A percentile compares a stretch with the other conserved stretches of the same genome.
These are phyloP conservation scores for Pyrenophora teres DNA, from an alignment of 2,329 filamentous ascomycete genomes.

Conservation along the genomic window DNA sequence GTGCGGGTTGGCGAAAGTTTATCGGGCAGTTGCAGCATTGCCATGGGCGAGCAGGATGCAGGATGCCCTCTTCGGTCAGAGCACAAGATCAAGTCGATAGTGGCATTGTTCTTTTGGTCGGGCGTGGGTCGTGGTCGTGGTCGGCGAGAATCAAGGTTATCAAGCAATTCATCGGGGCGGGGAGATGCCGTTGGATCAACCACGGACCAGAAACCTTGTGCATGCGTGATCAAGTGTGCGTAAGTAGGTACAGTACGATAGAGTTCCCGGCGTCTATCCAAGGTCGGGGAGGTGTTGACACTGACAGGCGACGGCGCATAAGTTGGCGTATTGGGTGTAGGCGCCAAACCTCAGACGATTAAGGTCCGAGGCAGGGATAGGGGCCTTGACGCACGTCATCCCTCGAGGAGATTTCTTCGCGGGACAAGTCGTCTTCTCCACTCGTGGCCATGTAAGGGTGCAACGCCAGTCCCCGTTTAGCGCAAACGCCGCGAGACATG, in stretches of 20 bases:
- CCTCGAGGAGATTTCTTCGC: constrained; percentile 33
- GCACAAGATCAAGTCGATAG: constrained; percentile 22
- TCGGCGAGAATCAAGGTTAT: constrained; percentile 10
- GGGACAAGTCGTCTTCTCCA: constrained; percentile 23
- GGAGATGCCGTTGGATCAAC: constrained; percentile 9
- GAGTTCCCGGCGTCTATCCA: constrained; percentile 14
- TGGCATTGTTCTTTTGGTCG: constrained; percentile 16
- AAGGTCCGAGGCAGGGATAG: constrained; percentile 20
- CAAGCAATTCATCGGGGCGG: constrained; percentile 9
- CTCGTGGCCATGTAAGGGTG: constrained; percentile 11
- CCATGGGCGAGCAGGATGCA: constrained; percentile 6
- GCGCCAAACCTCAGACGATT: constrained; percentile 11
- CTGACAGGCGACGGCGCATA: constrained; percentile 24
- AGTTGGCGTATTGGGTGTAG: constrained; percentile 22
- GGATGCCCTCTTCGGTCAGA: constrained; percentile 7
- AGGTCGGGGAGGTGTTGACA: constrained; percentile 27
- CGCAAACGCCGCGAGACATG: constrained; percentile 25
- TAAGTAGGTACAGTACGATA: too few species aligned
- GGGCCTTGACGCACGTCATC: constrained; percentile 35
- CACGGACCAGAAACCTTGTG: background rate
- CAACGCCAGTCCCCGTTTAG: constrained; percentile 20
- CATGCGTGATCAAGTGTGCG: background rate
- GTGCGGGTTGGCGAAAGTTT: constrained; percentile 21
- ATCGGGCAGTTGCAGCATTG: constrained; percentile 9
- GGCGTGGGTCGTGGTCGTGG: constrained; percentile 8